Conservation (phyloP, 768 basidiomycete species). For the Crassisporium funariophilum region DNA sequence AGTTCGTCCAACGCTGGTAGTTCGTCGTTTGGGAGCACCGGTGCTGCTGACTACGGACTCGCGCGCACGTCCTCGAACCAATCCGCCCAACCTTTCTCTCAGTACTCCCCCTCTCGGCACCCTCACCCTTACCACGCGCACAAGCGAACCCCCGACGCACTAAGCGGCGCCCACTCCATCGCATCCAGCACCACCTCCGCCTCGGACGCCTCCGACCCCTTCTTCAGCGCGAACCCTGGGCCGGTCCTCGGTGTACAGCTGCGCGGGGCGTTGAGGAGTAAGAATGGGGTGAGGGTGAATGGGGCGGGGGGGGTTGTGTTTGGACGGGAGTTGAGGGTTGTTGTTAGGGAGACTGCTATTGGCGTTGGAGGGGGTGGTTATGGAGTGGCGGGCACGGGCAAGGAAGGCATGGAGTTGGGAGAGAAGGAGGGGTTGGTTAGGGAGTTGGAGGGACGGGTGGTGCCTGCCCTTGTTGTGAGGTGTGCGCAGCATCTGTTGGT, state of each 20-base stretch:
- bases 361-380: slow-evolving; percentile 21
- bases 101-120: slow-evolving; percentile 1
- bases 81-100: slow-evolving; percentile 19
- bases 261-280: slow-evolving; percentile 52
- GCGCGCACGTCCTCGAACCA: slow-evolving; percentile 43
- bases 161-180: slow-evolving; percentile 58
- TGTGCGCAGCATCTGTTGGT: slow-evolving; percentile 80
- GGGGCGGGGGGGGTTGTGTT: slow-evolving; percentile 68
- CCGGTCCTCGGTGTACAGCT: slow-evolving; percentile 58
- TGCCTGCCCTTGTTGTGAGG: slow-evolving; percentile 79
- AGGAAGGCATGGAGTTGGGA: slow-evolving; percentile 9
- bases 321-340: slow-evolving; percentile 52
- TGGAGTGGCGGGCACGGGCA: slow-evolving; percentile 12
- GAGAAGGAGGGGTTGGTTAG: slow-evolving; percentile 29
- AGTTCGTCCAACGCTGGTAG: slow-evolving; percentile 45
- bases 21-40: slow-evolving; percentile 36
- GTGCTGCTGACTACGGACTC: slow-evolving; percentile 30
- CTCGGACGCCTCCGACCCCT: slow-evolving; percentile 39
- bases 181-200: slow-evolving; percentile 47
- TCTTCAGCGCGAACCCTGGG: slow-evolving; percentile 37
- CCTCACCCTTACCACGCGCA: slow-evolving; percentile 7
- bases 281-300: slow-evolving; percentile 30
- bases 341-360: slow-evolving; percentile 33
- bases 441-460: slow-evolving; percentile 48
- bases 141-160: slow-evolving; percentile 59